phyloP scores from a whole-genome alignment of 495 filamentous ascomycete genomes.

The Xylaria intraflava region DNA sequence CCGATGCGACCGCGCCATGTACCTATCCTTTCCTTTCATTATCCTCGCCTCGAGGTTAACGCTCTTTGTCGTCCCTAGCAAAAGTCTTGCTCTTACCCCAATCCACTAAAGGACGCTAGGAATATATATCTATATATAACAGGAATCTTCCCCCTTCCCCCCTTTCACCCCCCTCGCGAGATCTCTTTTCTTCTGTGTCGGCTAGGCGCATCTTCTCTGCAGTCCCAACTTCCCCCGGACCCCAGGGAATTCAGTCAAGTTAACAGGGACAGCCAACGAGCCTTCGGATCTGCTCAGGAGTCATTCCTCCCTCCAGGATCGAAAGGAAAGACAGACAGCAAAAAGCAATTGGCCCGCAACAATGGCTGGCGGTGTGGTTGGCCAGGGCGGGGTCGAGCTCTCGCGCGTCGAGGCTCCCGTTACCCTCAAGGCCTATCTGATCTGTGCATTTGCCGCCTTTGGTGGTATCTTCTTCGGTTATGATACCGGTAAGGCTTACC shows the following conservation, averaged over 20 bases:
- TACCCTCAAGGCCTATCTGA: slow-evolving; percentile 54
- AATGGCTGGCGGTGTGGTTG: slow-evolving; percentile 34
- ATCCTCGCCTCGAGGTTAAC: not conserved
- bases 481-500: slow-evolving; percentile 45
- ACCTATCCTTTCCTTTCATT: slow-evolving; percentile 5
- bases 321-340: slow-evolving; percentile 9
- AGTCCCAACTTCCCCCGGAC: not conserved
- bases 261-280: slow-evolving; percentile 7
- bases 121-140: not conserved
- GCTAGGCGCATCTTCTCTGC: not conserved
- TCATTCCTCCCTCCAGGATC: not conserved
- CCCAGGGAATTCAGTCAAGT: not conserved
- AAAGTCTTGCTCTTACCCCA: not conserved
- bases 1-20: slow-evolving; percentile 13
- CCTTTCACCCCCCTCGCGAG: not conserved
- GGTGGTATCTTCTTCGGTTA: slow-evolving; percentile 57
- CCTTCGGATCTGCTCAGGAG: slow-evolving; percentile 5
- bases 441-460: slow-evolving; percentile 55
- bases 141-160: slow-evolving; percentile 14
- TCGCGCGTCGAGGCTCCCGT: slow-evolving; percentile 51
- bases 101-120: not conserved
- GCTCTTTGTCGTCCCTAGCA: slow-evolving; percentile 2
- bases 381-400: slow-evolving; percentile 34
- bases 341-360: slow-evolving; percentile 2
- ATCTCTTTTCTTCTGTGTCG: not conserved